These are phyloP conservation scores for Botrytis fragariae DNA, from an alignment of 2,329 filamentous ascomycete genomes.

Conservation along the genomic window DNA sequence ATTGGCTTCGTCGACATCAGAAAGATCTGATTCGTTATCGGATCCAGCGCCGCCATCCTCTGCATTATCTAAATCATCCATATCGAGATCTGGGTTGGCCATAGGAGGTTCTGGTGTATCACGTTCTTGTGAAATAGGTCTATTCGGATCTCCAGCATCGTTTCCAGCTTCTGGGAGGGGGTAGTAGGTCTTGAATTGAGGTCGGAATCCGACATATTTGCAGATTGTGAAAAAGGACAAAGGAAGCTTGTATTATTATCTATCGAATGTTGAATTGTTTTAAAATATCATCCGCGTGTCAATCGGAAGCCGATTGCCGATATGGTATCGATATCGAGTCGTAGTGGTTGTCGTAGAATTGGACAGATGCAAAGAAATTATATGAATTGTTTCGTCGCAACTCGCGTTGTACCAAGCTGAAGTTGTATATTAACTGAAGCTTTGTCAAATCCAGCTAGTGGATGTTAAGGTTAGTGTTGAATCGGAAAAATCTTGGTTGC, in stretches of 20 bases:
- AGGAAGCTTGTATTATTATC: not conserved
- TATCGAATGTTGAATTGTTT: not conserved
- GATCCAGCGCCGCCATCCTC: conserved; percentile 26
- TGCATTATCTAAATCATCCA: conserved; percentile 34
- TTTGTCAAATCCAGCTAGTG: conserved; percentile 10
- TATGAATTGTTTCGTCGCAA: conserved; percentile 12
- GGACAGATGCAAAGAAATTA: conserved; percentile 6
- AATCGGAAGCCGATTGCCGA: not conserved
- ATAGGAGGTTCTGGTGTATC: conserved; percentile 28
- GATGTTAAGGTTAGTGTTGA: conserved; percentile 18
- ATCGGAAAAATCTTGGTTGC: conserved; percentile 22
- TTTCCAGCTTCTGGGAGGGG: conserved; percentile 28
- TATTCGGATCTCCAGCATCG: conserved; percentile 26
- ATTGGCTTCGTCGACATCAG: conserved; percentile 67
- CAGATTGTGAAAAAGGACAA: conserved; percentile 6
- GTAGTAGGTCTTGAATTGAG: conserved; percentile 27
- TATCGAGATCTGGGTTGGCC: conserved; percentile 35
- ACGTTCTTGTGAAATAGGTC: conserved; percentile 28
- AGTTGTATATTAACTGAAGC: conserved; percentile 5
- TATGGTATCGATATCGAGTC: not conserved
- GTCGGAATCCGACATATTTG: conserved; percentile 36
- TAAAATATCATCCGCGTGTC: not conserved
- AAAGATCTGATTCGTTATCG: conserved; percentile 54
- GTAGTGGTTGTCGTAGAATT: not conserved
- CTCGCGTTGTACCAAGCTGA: not conserved